Percentiles rank a stretch among this genome's conserved stretches.
Evolutionary conservation across 345 rosid genomes (phyloP).

Genomic region (Pseudoturritis turrita): DNA sequence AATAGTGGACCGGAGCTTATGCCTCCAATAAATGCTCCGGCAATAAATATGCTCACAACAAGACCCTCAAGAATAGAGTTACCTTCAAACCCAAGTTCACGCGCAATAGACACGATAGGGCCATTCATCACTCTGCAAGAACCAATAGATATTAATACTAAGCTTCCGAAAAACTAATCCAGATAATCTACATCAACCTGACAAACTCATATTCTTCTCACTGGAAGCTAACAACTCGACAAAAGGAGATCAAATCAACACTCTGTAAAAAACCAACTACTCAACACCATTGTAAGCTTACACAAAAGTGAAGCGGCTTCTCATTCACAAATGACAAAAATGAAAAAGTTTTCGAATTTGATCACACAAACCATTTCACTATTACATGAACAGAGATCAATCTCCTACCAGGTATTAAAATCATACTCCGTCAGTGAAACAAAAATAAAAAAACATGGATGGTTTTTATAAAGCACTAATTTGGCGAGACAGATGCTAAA

Average conservation of each 20-base stretch:
- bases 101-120: slow-evolving; percentile 65
- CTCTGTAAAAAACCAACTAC: too few relatives aligned
- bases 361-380: too few relatives aligned
- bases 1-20: slow-evolving; percentile 49
- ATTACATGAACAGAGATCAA: neutral
- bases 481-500: too few relatives aligned
- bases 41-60: slow-evolving; percentile 78
- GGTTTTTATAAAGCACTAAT: too few relatives aligned
- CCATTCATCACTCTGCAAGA: slow-evolving; percentile 77
- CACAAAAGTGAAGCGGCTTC: too few relatives aligned
- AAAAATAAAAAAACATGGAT: too few relatives aligned
- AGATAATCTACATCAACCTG: neutral
- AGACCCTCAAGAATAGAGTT: slow-evolving; percentile 65
- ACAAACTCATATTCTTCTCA: neutral
- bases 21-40: slow-evolving; percentile 79
- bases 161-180: neutral
- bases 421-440: too few relatives aligned
- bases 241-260: neutral
- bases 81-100: slow-evolving; percentile 73
- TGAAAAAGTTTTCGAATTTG: too few relatives aligned
- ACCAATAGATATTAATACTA: neutral
- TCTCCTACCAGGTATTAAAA: too few relatives aligned
- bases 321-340: too few relatives aligned
- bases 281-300: too few relatives aligned
- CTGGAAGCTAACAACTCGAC: neutral